Base-by-base conservation (phyloP, 768 basidiomycete species). In the Macrolepiota fuliginosa region DNA sequence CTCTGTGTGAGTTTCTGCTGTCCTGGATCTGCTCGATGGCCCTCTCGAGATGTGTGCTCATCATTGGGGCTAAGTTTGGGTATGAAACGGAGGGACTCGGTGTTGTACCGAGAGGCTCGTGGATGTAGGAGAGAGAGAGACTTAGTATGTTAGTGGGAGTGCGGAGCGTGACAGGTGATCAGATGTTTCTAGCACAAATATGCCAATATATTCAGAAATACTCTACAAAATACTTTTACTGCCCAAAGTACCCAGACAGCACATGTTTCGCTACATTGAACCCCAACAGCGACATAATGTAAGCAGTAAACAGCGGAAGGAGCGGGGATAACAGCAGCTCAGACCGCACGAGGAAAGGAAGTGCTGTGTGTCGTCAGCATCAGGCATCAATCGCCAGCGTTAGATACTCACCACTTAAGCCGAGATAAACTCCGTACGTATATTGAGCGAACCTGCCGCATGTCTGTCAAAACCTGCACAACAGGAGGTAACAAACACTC, bases 331-430 rank as follows among this genome's bases (percentile, higher is more conserved):
- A 85, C 49, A 98, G 83, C 45, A 97, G 79, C 73, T 96, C 93
- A 15, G 92, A 87, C 29, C 94, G 91, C 64, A 93, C 83, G 61
- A 98, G 83, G 77, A 98, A 98, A 1, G 96, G 96, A n/a, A 98
- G 79, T 25, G 95, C 96, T 91, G 66, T 62, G 37, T 58, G n/a
- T 36, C 52, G 36, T 42, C 22, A 59, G 61, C 25, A 36, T 13
- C 7, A 12, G n/a, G 7, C 36, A 29, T 7, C 50, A 22, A 7
- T n/a, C 19, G 19, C 17, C 29, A 32, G 47, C 22, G n/a, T 11
- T 15, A 40, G 3, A 22, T n/a, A 67, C 82, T 73, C 68, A 89
- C 91, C 90, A 67, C 85, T 92, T 32, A 94, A 76, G 7, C 94
- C 94, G 39, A 94, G 83, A 73, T 96, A 96, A 32, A 94, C 81